Evolutionary conservation across 2,329 filamentous ascomycete species (phyloP).

Genomic region (Anisogramma anomala): DNA sequence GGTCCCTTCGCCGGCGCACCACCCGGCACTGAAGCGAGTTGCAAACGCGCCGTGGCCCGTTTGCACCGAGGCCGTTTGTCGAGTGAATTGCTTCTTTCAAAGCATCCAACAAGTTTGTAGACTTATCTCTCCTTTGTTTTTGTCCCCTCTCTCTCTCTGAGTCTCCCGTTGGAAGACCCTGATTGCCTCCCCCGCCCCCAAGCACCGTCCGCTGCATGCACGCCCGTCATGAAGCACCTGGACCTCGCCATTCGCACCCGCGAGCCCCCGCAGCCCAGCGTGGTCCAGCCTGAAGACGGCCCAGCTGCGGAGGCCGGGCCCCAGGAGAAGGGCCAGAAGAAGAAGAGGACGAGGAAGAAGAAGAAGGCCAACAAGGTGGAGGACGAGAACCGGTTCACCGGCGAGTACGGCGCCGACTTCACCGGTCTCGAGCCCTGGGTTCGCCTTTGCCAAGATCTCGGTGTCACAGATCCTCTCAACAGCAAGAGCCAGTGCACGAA

Average conservation of each 20-base stretch:
- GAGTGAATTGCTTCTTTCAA: neutral
- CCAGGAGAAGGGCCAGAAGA: conserved; percentile 1
- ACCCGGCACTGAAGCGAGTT: neutral
- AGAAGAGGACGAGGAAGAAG: too few species aligned
- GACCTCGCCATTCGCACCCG: neutral
- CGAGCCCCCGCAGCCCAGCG: too few species aligned
- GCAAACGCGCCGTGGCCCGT: neutral
- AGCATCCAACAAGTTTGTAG: neutral
- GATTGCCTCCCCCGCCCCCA: too few species aligned
- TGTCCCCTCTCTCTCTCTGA: too few species aligned
- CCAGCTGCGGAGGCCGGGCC: conserved; percentile 6
- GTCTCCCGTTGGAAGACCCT: too few species aligned
- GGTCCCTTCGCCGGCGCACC: neutral
- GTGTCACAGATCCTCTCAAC: conserved; percentile 24
- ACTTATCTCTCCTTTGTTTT: too few species aligned
- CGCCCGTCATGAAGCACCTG: too few species aligned
- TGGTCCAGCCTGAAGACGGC: neutral
- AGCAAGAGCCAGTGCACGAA: conserved; percentile 36
- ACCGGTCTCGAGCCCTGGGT: conserved; percentile 32
- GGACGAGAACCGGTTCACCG: too few species aligned
- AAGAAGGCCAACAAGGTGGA: too few species aligned
- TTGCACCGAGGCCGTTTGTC: neutral
- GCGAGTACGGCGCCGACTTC: conserved; percentile 22
- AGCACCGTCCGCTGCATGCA: too few species aligned
- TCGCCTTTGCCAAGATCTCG: conserved; percentile 32